A percentile compares a stretch with the other conserved stretches of the same genome.
Conservation (phyloP, 1,284 basidiomycete species). For the Hypsizygus ulmarius region DNA sequence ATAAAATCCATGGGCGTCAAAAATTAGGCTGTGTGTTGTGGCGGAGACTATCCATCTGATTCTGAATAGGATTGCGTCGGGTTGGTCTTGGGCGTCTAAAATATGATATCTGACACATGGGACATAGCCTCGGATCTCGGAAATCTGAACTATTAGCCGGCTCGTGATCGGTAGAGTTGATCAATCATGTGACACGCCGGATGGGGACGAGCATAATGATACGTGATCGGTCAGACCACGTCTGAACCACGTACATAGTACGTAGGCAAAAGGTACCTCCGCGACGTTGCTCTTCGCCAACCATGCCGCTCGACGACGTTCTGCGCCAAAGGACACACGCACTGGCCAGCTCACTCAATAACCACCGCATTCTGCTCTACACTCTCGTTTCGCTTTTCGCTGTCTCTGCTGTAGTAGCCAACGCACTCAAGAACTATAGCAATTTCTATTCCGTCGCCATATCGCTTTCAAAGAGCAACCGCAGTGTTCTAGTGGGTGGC, state of each 20-base stretch:
- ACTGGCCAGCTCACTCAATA: conserved; percentile 48
- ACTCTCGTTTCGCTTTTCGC: conserved; percentile 66
- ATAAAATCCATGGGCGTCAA: too few relatives aligned
- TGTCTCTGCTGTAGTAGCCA: conserved; percentile 68
- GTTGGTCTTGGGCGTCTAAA: too few relatives aligned
- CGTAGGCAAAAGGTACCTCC: background rate
- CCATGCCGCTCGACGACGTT: conserved; percentile 40
- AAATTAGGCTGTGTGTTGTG: too few relatives aligned
- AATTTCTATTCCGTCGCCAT: conserved; percentile 96
- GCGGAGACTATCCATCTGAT: too few relatives aligned
- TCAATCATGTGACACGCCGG: too few relatives aligned
- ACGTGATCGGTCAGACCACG: background rate
- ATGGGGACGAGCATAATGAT: too few relatives aligned
- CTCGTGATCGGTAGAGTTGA: too few relatives aligned
- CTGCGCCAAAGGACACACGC: conserved; percentile 33
- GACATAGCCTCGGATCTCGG: too few relatives aligned
- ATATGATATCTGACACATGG: too few relatives aligned
- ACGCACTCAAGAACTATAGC: conserved; percentile 80
- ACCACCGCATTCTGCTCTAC: conserved; percentile 71
- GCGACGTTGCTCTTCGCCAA: conserved; percentile 4
- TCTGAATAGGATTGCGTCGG: too few relatives aligned
- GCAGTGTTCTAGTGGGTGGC: conserved; percentile 76
- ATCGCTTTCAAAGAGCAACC: conserved; percentile 88
- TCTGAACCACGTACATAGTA: background rate
- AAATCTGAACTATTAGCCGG: too few relatives aligned